Percentiles rank a stretch among this genome's conserved stretches.
Conservation (phyloP, 75 land plant species). For the Cunninghamia lanceolata region DNA sequence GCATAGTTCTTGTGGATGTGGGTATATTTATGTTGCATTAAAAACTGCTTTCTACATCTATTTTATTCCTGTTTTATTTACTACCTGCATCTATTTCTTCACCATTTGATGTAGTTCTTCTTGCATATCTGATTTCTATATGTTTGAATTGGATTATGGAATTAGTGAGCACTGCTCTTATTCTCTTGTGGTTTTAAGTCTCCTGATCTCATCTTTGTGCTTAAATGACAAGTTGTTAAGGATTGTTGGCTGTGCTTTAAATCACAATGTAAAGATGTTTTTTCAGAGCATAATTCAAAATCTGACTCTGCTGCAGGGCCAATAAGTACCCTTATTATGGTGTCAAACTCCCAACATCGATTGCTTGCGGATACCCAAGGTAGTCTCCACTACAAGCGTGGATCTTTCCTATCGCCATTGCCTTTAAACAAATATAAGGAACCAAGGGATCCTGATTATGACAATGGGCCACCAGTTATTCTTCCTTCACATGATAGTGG, state of each 20-base stretch:
- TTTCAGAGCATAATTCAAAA: background rate
- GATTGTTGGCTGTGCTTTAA: background rate
- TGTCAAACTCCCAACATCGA: constrained; percentile 12
- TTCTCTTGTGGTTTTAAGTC: background rate
- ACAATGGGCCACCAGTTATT: constrained; percentile 34
- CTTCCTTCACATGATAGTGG: constrained; percentile 22
- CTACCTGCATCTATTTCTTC: background rate
- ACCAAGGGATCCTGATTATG: constrained; percentile 34
- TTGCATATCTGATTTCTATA: background rate
- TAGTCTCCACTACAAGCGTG: constrained; percentile 26
- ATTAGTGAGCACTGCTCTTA: background rate
- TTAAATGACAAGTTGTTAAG: background rate
- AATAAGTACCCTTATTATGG: constrained; percentile 47
- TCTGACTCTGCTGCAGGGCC: constrained; percentile 38
- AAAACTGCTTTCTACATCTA: background rate
- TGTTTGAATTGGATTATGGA: background rate
- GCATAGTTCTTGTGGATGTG: background rate
- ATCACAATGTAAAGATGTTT: background rate
- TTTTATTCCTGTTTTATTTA: background rate
- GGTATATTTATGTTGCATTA: background rate
- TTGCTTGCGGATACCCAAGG: constrained; percentile 18
- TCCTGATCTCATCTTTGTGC: background rate
- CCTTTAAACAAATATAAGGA: constrained; percentile 65
- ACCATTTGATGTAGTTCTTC: background rate
- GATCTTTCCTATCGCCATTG: constrained; percentile 33